phyloP scores from a whole-genome alignment of 139 green algal genomes.

The Chlamydomonas applanata region DNA sequence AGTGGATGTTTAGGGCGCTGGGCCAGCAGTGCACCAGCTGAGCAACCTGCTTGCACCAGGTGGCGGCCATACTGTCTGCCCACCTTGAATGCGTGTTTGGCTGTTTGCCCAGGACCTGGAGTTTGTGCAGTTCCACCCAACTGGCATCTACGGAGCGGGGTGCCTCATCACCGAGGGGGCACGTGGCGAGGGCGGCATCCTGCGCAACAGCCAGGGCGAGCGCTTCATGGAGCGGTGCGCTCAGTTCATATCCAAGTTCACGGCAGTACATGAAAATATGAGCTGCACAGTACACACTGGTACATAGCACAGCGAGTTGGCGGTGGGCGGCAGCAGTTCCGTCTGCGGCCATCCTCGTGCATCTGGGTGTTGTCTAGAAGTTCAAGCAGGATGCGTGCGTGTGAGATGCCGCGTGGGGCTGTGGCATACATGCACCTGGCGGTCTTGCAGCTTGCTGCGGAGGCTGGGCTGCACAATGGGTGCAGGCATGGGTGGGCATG shows the following conservation, averaged over 20 bases:
- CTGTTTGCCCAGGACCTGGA: conserved; percentile 77
- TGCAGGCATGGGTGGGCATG: too few relatives aligned
- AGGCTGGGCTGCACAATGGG: too few relatives aligned
- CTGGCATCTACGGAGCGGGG: conserved; percentile 97
- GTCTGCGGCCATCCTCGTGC: too few relatives aligned
- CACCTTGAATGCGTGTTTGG: neutral
- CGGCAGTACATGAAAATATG: neutral
- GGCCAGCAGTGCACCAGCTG: too few relatives aligned
- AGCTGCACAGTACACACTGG: too few relatives aligned
- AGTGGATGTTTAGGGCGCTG: too few relatives aligned
- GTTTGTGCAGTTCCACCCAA: conserved; percentile 99
- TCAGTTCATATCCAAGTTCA: neutral
- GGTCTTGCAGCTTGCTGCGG: too few relatives aligned
- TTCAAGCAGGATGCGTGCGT: too few relatives aligned
- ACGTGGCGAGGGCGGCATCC: conserved; percentile 93
- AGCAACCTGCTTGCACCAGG: neutral
- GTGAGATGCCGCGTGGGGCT: neutral
- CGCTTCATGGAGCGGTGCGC: conserved; percentile 95
- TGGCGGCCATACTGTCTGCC: neutral
- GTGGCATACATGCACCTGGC: too few relatives aligned
- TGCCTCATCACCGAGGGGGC: conserved; percentile 99
- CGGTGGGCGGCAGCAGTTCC: too few relatives aligned
- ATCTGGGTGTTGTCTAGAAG: too few relatives aligned
- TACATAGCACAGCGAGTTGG: too few relatives aligned
- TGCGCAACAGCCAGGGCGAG: conserved; percentile 97